These are phyloP conservation scores for Clausena lansium DNA, from an alignment of 345 rosid species.

Conservation along the genomic window DNA sequence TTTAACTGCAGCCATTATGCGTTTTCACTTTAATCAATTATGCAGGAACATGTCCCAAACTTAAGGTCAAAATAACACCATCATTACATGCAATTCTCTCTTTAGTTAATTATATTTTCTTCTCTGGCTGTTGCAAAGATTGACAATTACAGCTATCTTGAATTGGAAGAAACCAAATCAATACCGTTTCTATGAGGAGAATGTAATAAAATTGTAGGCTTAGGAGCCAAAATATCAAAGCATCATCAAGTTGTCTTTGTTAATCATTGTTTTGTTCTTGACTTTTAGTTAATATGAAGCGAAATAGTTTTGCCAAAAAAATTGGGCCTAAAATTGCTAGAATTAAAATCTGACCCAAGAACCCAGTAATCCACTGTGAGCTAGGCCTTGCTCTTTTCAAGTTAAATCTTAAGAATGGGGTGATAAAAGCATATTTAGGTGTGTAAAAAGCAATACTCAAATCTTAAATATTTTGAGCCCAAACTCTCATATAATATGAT, in stretches of 20 bases:
- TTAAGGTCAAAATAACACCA: constrained; percentile 21
- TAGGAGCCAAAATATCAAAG: background rate
- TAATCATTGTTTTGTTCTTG: background rate
- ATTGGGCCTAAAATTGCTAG: background rate
- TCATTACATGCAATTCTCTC: constrained; percentile 9
- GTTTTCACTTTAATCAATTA: constrained; percentile 14
- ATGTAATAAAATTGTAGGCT: background rate
- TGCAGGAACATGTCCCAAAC: background rate
- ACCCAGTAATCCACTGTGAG: too few species aligned
- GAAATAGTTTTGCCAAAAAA: too few species aligned
- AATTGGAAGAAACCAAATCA: background rate
- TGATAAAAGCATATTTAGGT: accelerated
- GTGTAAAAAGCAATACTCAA: too few species aligned
- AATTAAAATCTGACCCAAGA: too few species aligned
- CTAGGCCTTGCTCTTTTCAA: too few species aligned
- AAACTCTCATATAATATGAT: too few species aligned
- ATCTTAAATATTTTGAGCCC: too few species aligned
- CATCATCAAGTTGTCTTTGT: background rate
- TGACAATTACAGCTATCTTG: background rate
- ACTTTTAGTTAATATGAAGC: background rate
- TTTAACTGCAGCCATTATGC: constrained; percentile 7
- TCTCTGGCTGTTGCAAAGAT: background rate
- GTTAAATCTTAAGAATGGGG: too few species aligned
- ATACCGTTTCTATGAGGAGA: background rate
- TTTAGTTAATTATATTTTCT: background rate